Evolutionary conservation across 352 stramenopile species (phyloP).

Genomic region (Globisporangium heterothallicum): DNA sequence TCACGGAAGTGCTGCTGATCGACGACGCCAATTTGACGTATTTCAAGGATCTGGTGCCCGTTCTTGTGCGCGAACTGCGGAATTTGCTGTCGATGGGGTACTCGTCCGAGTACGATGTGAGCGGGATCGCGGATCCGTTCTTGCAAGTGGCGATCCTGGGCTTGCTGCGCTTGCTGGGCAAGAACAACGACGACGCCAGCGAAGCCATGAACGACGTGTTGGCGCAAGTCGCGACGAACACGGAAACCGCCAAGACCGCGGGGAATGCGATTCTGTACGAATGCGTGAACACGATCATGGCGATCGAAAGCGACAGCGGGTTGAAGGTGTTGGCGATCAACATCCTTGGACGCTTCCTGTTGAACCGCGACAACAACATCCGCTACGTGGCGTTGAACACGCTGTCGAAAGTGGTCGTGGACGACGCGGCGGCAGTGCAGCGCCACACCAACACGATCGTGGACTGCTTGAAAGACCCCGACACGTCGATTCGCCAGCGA

Average conservation of each 20-base stretch:
- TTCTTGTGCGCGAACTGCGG: slow-evolving; percentile 83
- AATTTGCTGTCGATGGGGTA: slow-evolving; percentile 98
- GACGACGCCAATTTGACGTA: slow-evolving; percentile 71
- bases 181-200: slow-evolving; percentile 92
- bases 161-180: slow-evolving; percentile 93
- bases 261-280: slow-evolving; percentile 99
- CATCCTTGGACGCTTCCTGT: slow-evolving; percentile 98
- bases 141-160: slow-evolving; percentile 90
- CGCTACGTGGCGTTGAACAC: slow-evolving; percentile 99
- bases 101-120: slow-evolving; percentile 98
- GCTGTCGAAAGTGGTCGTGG: slow-evolving; percentile 88
- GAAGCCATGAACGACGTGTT: slow-evolving; percentile 97
- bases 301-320: slow-evolving; percentile 95
- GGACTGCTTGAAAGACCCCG: slow-evolving; percentile 94
- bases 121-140: slow-evolving; percentile 98
- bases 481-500: slow-evolving; percentile 98
- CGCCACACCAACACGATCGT: slow-evolving; percentile 96
- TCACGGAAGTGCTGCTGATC: slow-evolving; percentile 90
- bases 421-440: slow-evolving; percentile 93
- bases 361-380: slow-evolving; percentile 99
- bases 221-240: slow-evolving; percentile 99
- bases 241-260: slow-evolving; percentile 98
- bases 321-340: slow-evolving; percentile 98
- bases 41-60: slow-evolving; percentile 71
- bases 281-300: slow-evolving; percentile 99